These are phyloP conservation scores for Eimeria acervulina DNA, from an alignment of 169 alveolate species.

Conservation along the genomic window DNA sequence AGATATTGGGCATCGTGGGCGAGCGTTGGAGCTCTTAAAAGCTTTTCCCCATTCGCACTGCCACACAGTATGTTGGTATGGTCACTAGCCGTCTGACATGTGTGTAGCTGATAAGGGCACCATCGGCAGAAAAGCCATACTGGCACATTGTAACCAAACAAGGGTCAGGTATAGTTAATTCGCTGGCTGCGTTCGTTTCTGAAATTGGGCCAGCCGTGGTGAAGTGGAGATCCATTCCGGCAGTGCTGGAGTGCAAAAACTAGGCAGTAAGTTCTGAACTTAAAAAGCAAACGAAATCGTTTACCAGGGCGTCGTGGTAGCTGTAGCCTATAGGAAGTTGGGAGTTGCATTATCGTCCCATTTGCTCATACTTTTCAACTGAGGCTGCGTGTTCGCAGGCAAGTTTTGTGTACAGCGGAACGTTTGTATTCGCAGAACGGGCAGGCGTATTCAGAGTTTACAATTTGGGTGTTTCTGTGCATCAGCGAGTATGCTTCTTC, in stretches of 20 bases:
- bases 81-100: not conserved
- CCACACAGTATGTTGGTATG: not conserved
- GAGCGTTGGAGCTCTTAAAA: not conserved
- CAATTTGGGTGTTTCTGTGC: not conserved
- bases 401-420: not conserved
- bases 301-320: not conserved
- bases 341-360: not conserved
- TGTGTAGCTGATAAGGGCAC: not conserved
- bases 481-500: not conserved
- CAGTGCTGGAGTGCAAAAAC: not conserved
- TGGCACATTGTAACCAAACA: not conserved
- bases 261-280: not conserved
- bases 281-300: not conserved
- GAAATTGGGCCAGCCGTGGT: not conserved
- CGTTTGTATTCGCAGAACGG: not conserved
- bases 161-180: not conserved
- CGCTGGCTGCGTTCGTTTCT: not conserved
- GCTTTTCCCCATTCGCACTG: not conserved
- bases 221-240: not conserved
- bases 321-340: not conserved
- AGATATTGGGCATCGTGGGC: not conserved
- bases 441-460: not conserved
- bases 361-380: not conserved
- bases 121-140: not conserved
- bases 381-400: not conserved